Base-by-base conservation (phyloP, 2,329 filamentous ascomycete genomes). In the Parascedosporium putredinis region DNA sequence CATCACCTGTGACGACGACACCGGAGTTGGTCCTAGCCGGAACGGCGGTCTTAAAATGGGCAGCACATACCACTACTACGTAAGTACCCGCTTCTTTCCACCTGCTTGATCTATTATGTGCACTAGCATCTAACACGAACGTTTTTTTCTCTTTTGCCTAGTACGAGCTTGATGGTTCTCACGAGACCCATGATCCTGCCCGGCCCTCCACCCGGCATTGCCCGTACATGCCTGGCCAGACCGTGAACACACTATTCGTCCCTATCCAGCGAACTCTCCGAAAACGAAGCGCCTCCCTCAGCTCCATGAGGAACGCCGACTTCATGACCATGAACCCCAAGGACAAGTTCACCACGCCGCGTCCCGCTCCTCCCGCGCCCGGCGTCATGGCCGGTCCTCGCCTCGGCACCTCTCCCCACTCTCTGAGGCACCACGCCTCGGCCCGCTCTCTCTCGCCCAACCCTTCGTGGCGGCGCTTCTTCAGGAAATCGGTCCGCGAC, bases 21-120 rank as follows among this genome's bases (percentile, higher is more conserved):
- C 72, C 45, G 65, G 71, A 47, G 56, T 53, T 47, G 66, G 65
- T 22, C 48, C 40, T 22, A 42, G 27, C 29, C 40, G 88, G 58
- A 78, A 79, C 57, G 89, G 89, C 51, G 90, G 86, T 48, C 75
- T 96, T 55, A 93, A 85, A 66, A 95, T 95, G 86, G 90, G 90
- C 42, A 81, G 85, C 53, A 93, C 84, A 14, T 96, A 96, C 67
- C 96, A 91, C 76, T 97, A 95, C 73, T 96, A 93, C 68, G 88
- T 94, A 72, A 68, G 86, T 75, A 42, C 45, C 22, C 25, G 38
- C 25, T 45, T 46, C 42, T 46, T 9, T 23, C 38, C n/a, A 20
- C 24, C 14, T n/a, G 20, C 9, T 46, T 23, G 23, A 33, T 22
- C 47, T 55, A 53, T 55, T 61, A 64, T 65, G 49, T 67, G 33